These are phyloP conservation scores for Huiozyma naganishii DNA, from an alignment of 805 yeast species.

Conservation along the genomic window DNA sequence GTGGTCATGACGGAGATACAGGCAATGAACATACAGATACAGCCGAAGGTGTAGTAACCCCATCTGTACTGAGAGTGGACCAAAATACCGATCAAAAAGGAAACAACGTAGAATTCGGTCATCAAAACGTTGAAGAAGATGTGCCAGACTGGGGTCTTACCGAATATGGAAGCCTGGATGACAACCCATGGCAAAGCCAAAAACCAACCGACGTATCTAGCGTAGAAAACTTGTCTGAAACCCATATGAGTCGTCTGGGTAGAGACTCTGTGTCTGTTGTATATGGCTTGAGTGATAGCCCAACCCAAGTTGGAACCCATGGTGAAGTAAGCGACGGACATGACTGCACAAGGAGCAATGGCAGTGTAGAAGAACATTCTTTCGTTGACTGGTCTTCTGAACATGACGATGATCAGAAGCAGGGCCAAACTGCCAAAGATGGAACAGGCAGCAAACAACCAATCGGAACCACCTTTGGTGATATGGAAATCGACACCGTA, in stretches of 20 bases:
- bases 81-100: conserved; percentile 35
- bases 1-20: conserved; percentile 19
- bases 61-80: conserved; percentile 38
- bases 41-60: conserved; percentile 39
- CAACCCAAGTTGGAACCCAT: conserved; percentile 53
- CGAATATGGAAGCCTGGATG: conserved; percentile 20
- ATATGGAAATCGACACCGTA: conserved; percentile 40
- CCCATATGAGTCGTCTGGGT: conserved; percentile 22
- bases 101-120: conserved; percentile 33
- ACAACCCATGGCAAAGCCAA: conserved; percentile 39
- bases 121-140: conserved; percentile 25
- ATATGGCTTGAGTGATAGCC: conserved; percentile 38
- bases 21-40: conserved; percentile 14
- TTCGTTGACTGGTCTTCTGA: conserved; percentile 23
- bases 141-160: conserved; percentile 19
- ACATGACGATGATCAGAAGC: conserved; percentile 18
- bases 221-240: conserved; percentile 47
- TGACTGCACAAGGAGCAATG: conserved; percentile 34
- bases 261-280: conserved; percentile 35
- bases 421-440: conserved; percentile 32
- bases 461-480: conserved; percentile 52
- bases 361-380: conserved; percentile 32
- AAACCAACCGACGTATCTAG: conserved; percentile 50
- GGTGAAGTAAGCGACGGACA: conserved; percentile 43
- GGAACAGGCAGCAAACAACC: conserved; percentile 57